Evolutionary conservation across 2,329 filamentous ascomycete genomes (phyloP), one percentile per base, ranked within the genome.

Genomic region (Rhynchosporium graminicola): DNA sequence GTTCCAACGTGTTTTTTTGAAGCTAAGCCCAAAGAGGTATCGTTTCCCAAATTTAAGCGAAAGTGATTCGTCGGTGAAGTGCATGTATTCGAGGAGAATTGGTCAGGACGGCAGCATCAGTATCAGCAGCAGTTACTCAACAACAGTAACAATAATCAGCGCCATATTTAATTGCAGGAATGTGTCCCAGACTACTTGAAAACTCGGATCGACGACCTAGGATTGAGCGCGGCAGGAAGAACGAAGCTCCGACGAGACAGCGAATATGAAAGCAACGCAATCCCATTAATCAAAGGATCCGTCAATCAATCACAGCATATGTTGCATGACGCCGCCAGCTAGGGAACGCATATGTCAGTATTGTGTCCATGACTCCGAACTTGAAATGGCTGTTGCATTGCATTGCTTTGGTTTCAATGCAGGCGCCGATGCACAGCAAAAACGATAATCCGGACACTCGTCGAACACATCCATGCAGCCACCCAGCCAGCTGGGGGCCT

Each of bases 351-450:
- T 46, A 20, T 20, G n/a, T 4, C 20, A 20, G 43, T 8, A 10
- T 28, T 46, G 15, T 20, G 20, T 10, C 8, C n/a, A 46, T 46
- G n/a, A 9, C 2, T 6, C 5, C 20, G n/a, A 20, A 46, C 26
- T 8, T 46, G 43, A 46, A 10, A 20, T 46, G 43, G 26, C 43
- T 26, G 26, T 46, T 46, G 43, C 43, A 26, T 46, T 46, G 43
- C 43, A 20, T 4, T 46, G 40, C 40, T 33, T 51, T 15, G 59
- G 65, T 65, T 68, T 67, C 62, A 68, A 64, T 20, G 29, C 43
- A 26, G 26, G 38, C 52, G 28, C 13, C 26, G 38, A 40, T n/a
- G 38, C 26, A 28, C 40, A 31, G 38, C 58, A 48, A 61, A 33
- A 62, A 59, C 50, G 59, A 64, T 63, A 55, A 59, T 55, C 58